These are phyloP conservation scores for Coffea canephora DNA, from an alignment of 257 asterid genomes.

Conservation along the genomic window DNA sequence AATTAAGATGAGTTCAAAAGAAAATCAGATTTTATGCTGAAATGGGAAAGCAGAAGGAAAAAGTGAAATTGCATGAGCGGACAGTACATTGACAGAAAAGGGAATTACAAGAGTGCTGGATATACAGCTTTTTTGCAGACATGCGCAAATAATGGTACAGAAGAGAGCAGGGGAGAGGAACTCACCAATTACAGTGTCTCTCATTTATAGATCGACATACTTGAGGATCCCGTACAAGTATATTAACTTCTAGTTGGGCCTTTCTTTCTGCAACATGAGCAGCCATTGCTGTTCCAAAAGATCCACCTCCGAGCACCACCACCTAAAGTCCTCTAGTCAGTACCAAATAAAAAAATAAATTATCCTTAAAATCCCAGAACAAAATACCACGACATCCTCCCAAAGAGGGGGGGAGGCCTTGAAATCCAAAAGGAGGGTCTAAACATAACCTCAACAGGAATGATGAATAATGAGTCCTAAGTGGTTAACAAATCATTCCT, in stretches of 20 bases:
- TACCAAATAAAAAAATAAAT: neutral
- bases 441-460: neutral
- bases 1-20: neutral
- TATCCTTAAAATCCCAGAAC: neutral
- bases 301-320: constrained; percentile 97
- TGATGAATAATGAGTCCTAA: neutral
- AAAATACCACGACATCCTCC: too few species aligned
- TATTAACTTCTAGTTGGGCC: constrained; percentile 58
- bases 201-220: constrained; percentile 67
- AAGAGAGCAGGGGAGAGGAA: constrained; percentile 6
- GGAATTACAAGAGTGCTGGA: neutral
- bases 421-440: neutral
- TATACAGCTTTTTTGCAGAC: neutral
- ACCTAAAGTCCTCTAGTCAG: constrained; percentile 41
- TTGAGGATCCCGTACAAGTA: constrained; percentile 76
- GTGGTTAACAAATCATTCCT: neutral
- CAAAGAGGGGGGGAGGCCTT: neutral
- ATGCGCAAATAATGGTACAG: constrained; percentile 7
- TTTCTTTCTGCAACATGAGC: constrained; percentile 84
- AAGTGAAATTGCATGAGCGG: neutral
- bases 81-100: neutral
- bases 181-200: constrained; percentile 56
- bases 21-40: neutral
- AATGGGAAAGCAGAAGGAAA: neutral
- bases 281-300: constrained; percentile 95